Conservation (phyloP, 1,139 yeast species). For the Taphrina deformans region DNA sequence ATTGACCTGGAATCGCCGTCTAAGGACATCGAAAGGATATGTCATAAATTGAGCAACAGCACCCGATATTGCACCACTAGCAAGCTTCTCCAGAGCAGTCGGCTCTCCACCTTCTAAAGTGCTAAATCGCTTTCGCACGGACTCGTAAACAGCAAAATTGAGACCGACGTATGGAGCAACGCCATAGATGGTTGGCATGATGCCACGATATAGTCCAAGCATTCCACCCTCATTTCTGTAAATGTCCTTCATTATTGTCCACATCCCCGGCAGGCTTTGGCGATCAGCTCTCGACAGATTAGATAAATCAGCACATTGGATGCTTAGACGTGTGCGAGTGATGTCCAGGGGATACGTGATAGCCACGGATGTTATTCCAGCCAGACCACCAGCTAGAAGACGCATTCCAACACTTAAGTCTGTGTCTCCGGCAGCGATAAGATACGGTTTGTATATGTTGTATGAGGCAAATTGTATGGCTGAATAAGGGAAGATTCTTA, state of each 20-base stretch:
- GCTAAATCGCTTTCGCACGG: slow-evolving; percentile 58
- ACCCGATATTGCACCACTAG: slow-evolving; percentile 84
- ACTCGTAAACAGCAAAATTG: slow-evolving; percentile 87
- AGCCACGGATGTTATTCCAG: slow-evolving; percentile 77
- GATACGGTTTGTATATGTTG: slow-evolving; percentile 61
- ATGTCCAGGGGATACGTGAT: slow-evolving; percentile 91
- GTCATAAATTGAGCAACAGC: slow-evolving; percentile 80
- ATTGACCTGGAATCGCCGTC: slow-evolving; percentile 89
- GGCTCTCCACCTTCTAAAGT: slow-evolving; percentile 46
- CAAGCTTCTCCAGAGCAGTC: slow-evolving; percentile 57
- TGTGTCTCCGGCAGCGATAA: slow-evolving; percentile 42
- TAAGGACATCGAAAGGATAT: slow-evolving; percentile 83
- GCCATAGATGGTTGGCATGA: slow-evolving; percentile 84
- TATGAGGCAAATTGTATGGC: slow-evolving; percentile 92
- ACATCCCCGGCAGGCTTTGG: slow-evolving; percentile 59
- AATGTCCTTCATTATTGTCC: slow-evolving; percentile 58
- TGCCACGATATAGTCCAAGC: slow-evolving; percentile 74
- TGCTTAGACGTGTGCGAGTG: slow-evolving; percentile 81
- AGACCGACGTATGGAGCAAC: slow-evolving; percentile 96
- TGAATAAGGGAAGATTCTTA: slow-evolving; percentile 87
- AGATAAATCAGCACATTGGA: slow-evolving; percentile 74
- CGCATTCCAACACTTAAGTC: slow-evolving; percentile 59
- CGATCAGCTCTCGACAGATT: slow-evolving; percentile 35
- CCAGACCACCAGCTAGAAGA: slow-evolving; percentile 72
- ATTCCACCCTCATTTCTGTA: slow-evolving; percentile 79